phyloP scores from a whole-genome alignment of 2,329 filamentous ascomycete species.

The Triangularia verruculosa region DNA sequence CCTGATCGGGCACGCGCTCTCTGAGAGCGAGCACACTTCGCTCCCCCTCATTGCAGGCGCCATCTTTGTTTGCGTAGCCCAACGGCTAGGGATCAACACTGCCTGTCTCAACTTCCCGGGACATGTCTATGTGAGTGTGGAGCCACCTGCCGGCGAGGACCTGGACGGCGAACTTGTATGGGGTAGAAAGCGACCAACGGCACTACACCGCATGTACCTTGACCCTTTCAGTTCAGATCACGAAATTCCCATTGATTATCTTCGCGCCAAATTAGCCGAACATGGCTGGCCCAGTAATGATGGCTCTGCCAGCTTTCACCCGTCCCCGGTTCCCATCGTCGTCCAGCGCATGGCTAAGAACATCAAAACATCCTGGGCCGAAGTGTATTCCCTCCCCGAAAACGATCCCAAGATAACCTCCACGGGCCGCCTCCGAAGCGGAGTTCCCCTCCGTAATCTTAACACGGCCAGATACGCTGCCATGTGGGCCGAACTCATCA shows the following conservation, averaged over 20 bases:
- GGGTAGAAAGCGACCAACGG: conserved; percentile 21
- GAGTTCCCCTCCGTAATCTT: conserved; percentile 49
- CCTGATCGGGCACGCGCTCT: conserved; percentile 78
- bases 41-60: conserved; percentile 82
- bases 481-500: conserved; percentile 66
- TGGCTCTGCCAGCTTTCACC: conserved; percentile 25
- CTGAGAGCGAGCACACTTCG: conserved; percentile 69
- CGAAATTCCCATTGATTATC: conserved; percentile 60
- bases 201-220: conserved; percentile 66
- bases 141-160: conserved; percentile 56
- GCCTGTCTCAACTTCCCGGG: conserved; percentile 78
- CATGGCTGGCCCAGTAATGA: conserved; percentile 38
- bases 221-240: conserved; percentile 72
- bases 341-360: conserved; percentile 76
- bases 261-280: conserved; percentile 58
- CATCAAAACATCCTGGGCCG: conserved; percentile 53
- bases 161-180: conserved; percentile 47
- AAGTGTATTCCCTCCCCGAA: conserved; percentile 36
- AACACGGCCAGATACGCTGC: conserved; percentile 66
- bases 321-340: conserved; percentile 64
- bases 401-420: conserved; percentile 20
- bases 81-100: conserved; percentile 70
- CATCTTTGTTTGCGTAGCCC: conserved; percentile 80
- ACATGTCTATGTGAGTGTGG: conserved; percentile 79
- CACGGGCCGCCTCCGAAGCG: conserved; percentile 43